These are phyloP conservation scores for Chaetothyriales sp. DNA, from an alignment of 2,329 filamentous ascomycete genomes.

Conservation along the genomic window DNA sequence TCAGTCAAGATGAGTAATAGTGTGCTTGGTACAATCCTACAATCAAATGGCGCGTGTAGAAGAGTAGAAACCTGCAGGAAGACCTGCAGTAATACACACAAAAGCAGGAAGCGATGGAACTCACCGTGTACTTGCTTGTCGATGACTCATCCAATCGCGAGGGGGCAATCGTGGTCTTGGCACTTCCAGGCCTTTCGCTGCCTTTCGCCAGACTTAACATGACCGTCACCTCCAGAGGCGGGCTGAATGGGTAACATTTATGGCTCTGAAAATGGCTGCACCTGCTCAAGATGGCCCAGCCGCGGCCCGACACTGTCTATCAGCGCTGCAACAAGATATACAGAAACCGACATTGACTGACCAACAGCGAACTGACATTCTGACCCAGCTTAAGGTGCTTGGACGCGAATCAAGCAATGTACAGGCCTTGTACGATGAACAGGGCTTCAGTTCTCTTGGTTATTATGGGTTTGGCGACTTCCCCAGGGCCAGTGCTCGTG, in stretches of 20 bases:
- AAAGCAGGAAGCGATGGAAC: too few relatives aligned
- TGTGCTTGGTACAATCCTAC: too few relatives aligned
- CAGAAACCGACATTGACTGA: constrained; percentile 2
- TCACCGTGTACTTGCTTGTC: too few relatives aligned
- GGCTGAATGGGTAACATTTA: not conserved
- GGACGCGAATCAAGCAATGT: constrained; percentile 58
- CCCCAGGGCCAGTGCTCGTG: constrained; percentile 49
- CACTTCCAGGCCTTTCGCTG: too few relatives aligned
- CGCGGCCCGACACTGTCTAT: not conserved
- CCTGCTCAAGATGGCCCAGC: not conserved
- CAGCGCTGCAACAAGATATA: not conserved
- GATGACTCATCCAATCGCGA: too few relatives aligned
- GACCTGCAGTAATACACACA: too few relatives aligned
- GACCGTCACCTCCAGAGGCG: too few relatives aligned
- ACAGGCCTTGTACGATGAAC: constrained; percentile 68
- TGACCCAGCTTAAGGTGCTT: constrained; percentile 58
- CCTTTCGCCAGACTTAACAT: too few relatives aligned
- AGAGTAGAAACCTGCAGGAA: too few relatives aligned
- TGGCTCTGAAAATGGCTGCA: not conserved
- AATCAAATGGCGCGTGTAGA: too few relatives aligned
- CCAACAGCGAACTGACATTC: constrained; percentile 23
- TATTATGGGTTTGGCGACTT: constrained; percentile 57
- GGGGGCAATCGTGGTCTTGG: too few relatives aligned
- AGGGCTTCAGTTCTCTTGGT: constrained; percentile 58
- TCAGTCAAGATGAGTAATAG: too few relatives aligned